Evolutionary conservation across 2,329 filamentous ascomycete genomes (phyloP), one percentile per base, ranked within the genome.

Genomic region (Tothia fuscella): DNA sequence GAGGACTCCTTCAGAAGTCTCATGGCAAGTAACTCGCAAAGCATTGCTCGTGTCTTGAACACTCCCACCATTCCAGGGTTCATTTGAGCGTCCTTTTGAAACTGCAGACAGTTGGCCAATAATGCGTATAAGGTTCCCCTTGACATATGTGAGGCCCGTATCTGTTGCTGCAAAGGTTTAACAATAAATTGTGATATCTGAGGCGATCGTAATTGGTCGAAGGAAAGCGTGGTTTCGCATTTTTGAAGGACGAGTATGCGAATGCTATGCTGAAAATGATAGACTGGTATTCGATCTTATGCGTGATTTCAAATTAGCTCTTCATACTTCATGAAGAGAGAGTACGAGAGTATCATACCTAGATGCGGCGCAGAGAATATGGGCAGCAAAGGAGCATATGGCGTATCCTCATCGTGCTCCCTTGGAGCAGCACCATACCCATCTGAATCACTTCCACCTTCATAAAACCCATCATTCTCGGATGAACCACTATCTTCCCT

Each of bases 141-240:
- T 22, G 82, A 88, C 59, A 93, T 89, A 61, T 94, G 84, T 39
- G 82, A 77, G 13, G 76, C 70, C 46, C 81, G 78, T 48, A 95
- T 88, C 58, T 89, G 82, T 57, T 91, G 82, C 60, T 91, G 86
- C 67, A 95, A 91, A 2, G 89, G 89, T 66, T 95, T 95, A 56
- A 95, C 75, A 26, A 96, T 72, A 58, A 96, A 96, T 56, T 94
- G 88, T 13, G 87, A 94, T 43, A 96, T 81, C 58, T 96, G 89
- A 3, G 89, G 89, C n/a, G 87, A 93, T 48, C 88, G 78, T 48
- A 96, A 70, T 59, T 96, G 89, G 49, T 96, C 89, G 88, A 88
- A 96, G 13, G 86, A 81, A 38, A 96, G 66, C 0, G 86, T 89
- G 2, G 88, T 95, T 65, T 96, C 89, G 60, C 86, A 93, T 56